These are phyloP conservation scores for Lentinula guzmanii DNA, from an alignment of 768 basidiomycete genomes.

Conservation along the genomic window DNA sequence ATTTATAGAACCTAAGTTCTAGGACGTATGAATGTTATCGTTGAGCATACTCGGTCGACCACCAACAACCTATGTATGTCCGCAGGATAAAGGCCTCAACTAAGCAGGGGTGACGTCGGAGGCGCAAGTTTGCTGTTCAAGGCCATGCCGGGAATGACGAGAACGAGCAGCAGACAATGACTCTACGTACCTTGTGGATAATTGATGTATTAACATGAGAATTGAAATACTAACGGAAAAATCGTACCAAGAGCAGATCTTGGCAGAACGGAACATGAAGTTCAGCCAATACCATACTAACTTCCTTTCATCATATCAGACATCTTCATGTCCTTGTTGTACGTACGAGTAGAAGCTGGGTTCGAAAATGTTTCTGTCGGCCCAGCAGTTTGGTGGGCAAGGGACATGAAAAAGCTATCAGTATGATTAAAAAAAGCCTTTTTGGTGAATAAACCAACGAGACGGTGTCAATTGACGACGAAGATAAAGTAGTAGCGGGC, in stretches of 20 bases:
- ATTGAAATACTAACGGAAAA: not conserved
- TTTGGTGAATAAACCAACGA: not conserved
- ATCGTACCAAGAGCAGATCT: not conserved
- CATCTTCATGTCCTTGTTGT: not conserved
- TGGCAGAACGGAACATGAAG: not conserved
- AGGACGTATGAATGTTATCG: no score
- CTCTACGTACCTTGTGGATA: not conserved
- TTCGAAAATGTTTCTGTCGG: not conserved
- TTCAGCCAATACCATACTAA: not conserved
- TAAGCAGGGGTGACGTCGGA: not conserved
- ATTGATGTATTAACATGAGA: not conserved
- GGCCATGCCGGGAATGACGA: not conserved
- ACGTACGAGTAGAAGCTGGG: not conserved
- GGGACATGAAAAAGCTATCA: not conserved
- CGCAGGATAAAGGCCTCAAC: not conserved
- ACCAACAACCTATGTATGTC: no score
- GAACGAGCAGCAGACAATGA: not conserved
- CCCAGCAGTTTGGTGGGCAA: not conserved
- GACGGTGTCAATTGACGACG: not conserved
- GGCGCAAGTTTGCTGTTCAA: not conserved
- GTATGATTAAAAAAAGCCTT: no score
- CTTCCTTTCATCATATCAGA: not conserved
- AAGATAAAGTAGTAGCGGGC: no score
- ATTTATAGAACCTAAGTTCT: no score
- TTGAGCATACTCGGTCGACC: no score